Conservation (phyloP, 768 basidiomycete genomes). For the Termitomyces sp. region DNA sequence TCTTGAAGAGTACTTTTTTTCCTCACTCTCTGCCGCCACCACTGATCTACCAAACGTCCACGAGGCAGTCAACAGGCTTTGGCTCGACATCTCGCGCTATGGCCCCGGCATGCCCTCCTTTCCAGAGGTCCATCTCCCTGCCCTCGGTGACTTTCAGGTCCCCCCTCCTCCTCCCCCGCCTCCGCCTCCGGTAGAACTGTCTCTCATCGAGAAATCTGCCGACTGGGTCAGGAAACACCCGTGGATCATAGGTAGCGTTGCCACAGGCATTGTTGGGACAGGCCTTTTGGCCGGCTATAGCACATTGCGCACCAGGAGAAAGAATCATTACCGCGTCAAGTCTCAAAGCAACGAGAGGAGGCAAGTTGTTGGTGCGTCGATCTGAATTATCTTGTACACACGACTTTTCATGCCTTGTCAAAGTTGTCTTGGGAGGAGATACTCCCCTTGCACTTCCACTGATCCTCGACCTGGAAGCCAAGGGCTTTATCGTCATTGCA, state of each 20-base stretch:
- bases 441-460: conserved; percentile 67
- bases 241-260: conserved; percentile 53
- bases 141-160: conserved; percentile 69
- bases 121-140: conserved; percentile 52
- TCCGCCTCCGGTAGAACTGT: conserved; percentile 46
- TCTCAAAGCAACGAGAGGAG: conserved; percentile 49
- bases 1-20: conserved; percentile 58
- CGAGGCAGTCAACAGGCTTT: conserved; percentile 65
- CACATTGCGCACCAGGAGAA: conserved; percentile 25
- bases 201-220: conserved; percentile 41
- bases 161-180: conserved; percentile 58
- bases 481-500: conserved; percentile 80
- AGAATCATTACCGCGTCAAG: conserved; percentile 41
- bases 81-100: conserved; percentile 78
- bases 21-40: conserved; percentile 52
- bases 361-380: conserved; percentile 61
- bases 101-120: conserved; percentile 64
- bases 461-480: conserved; percentile 68
- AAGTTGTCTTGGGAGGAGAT: conserved; percentile 57
- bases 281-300: conserved; percentile 62
- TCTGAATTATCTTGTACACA: conserved; percentile 19
- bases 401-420: background rate
- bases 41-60: conserved; percentile 61
- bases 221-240: conserved; percentile 60
- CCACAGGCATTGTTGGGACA: conserved; percentile 55